Conservation (phyloP, 2,329 filamentous ascomycete species). For the Calycina marina region DNA sequence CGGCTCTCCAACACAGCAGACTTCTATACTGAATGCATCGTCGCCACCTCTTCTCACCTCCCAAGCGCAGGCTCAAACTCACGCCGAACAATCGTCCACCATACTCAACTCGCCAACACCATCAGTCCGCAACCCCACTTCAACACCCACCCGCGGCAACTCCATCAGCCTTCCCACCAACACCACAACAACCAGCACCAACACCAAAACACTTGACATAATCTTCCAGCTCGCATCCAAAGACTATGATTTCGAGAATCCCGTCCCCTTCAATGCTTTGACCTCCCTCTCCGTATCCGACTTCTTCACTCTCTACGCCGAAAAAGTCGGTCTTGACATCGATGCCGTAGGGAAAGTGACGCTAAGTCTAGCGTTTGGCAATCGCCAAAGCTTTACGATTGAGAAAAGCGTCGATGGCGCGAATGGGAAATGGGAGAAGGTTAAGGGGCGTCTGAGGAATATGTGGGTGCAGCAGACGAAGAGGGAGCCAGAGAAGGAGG, state of each 20-base stretch:
- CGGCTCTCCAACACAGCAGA: too few species aligned
- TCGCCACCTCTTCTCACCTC: too few species aligned
- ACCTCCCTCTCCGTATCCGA: background rate
- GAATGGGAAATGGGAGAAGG: background rate
- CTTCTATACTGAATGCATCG: too few species aligned
- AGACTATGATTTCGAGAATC: background rate
- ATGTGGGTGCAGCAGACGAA: background rate
- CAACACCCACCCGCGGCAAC: too few species aligned
- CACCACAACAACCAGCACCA: too few species aligned
- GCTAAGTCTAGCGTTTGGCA: background rate
- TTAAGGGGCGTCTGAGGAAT: background rate
- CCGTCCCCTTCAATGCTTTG: background rate
- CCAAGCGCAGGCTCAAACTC: too few species aligned
- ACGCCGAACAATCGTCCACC: too few species aligned
- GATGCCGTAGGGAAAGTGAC: background rate
- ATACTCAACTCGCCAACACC: too few species aligned
- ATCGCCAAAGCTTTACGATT: background rate
- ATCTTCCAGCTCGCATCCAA: background rate
- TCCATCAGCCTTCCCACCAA: too few species aligned
- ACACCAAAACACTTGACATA: too few species aligned
- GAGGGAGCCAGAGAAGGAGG: background rate
- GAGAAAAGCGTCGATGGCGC: too few species aligned
- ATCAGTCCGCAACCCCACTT: too few species aligned
- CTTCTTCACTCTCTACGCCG: background rate
- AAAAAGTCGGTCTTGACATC: background rate